Base-by-base conservation (phyloP, 2,329 filamentous ascomycete species). In the Penicillium aurantiogriseum region DNA sequence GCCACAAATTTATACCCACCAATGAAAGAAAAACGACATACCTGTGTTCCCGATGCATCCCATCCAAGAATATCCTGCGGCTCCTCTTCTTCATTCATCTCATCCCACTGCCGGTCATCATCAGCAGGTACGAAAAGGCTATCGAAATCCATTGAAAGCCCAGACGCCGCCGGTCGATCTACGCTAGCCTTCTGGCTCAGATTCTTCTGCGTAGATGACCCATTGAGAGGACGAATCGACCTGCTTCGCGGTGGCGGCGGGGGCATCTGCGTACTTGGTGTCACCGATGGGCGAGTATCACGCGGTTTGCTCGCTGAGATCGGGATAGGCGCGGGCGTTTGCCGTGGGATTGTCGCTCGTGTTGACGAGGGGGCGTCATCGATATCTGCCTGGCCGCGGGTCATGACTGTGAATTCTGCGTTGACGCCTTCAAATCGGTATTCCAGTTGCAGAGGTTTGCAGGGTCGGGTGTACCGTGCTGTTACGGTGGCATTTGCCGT, bases 391-490 rank as follows among this genome's bases (percentile, higher is more conserved):
- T 86, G 83, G 35, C 85, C 85, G 55, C 80, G 81, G 21, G 85
- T 88, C 85, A 87, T 88, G 42, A 88, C 73, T 2, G 83, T 88
- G 65, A 86, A 87, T 56, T 87, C 82, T 62, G 83, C 82, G 39
- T 77, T 69, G 35, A 87, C 70, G 10, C 84, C 85, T 46, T 80
- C 77, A 51, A 78, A 77, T 38, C 80, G 77, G 62, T 88, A 88
- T 58, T 76, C 80, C 61, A 88, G 80, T 61, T 87, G 85, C 60
- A 88, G 68, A 4, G 85, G 85, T 31, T 83, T 79, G 35, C 79
- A 83, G 5, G 85, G 84, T 23, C 79, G 77, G 2, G 85, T 87
- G 65, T 86, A 88, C 54, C 77, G 79, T 35, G 84, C 84, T 38
- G 79, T 81, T 13, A 88, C 75, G 7, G 75, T 76, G 2, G 79